Evolutionary conservation across 139 green algal species (phyloP).

Genomic region (Chlorokybus atmophyticus): DNA sequence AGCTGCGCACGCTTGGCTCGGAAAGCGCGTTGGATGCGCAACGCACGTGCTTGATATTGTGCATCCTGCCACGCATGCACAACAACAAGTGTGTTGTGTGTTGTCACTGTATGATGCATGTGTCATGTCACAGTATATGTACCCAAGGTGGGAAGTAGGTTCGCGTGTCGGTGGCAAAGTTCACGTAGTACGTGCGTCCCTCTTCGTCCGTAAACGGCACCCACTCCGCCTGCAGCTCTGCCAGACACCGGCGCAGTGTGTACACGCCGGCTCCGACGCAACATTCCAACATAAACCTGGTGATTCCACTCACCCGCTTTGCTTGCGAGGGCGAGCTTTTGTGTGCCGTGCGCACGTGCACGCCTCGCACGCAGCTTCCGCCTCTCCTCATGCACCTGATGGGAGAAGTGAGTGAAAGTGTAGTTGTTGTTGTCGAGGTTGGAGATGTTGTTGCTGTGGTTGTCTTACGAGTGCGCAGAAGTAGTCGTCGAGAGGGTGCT

Average conservation of each 20-base stretch:
- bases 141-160: slow-evolving; percentile 20
- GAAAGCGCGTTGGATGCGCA: slow-evolving; percentile 7
- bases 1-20: slow-evolving; percentile 8
- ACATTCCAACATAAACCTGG: not conserved
- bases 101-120: slow-evolving; percentile 7
- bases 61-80: not conserved
- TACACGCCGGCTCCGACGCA: not conserved
- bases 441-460: too few relatives aligned
- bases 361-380: too few relatives aligned
- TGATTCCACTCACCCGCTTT: too few relatives aligned
- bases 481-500: slow-evolving; percentile 24
- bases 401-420: not conserved
- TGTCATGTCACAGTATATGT: not conserved
- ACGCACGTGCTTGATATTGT: not conserved
- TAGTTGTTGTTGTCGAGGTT: not conserved
- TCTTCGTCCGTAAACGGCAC: slow-evolving; percentile 13
- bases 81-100: too few relatives aligned
- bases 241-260: not conserved
- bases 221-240: not conserved
- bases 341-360: too few relatives aligned
- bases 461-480: slow-evolving; percentile 18
- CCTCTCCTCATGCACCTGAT: too few relatives aligned
- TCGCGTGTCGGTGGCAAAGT: not conserved
- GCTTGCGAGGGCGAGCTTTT: too few relatives aligned
- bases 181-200: slow-evolving; percentile 2